Base-by-base conservation (phyloP, 345 rosid genomes). In the Atalantia buxifolia region DNA sequence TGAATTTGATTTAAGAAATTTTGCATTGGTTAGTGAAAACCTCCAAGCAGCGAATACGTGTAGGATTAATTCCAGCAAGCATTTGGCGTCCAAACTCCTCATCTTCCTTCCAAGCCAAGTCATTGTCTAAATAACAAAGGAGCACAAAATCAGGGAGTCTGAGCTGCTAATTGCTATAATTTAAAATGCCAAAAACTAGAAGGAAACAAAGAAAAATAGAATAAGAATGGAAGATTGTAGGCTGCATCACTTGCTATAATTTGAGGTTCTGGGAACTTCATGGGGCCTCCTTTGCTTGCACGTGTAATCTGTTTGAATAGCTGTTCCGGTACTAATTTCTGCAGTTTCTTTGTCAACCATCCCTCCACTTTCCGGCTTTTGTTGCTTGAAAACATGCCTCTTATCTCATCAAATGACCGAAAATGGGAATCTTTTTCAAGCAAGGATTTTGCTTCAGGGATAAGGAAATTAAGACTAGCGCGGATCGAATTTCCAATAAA, bases 11-110 rank as follows among this genome's bases (percentile, higher is more conserved):
- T 14, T 7, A 31, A 16, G 57, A 53, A 18, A 16, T 74, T 45
- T 16, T 33, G 67, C 66, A 27, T 66, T 27, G 57, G 18, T 22
- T 64, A 48, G 66, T 5, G 42, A 48, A 66, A 69, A 89, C 94
- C 91, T 77, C 75, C 69, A 93, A 88, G 31, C 84, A 69, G 45
- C 82, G 82, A 81, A 95, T 89, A 75, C 91, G 75, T 62, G 91
- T 68, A 30, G 98, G 98, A 84, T 95, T 93, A 18, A 84, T 81
- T 69, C 98, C 98, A 19, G 98, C 98, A 13, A 93, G 79, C 98
- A 93, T 93, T 80, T 95, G 97, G 28, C 85, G 82, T 0, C 88
- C 95, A 69, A 95, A 95, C 82, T 91, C 98, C 76, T 80, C 87
- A 22, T 95, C 98, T 0, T 91, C 83, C 72, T 80, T 88, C 98